Conservation (phyloP, 306 rosid genomes). For the Quercus agrifolia region DNA sequence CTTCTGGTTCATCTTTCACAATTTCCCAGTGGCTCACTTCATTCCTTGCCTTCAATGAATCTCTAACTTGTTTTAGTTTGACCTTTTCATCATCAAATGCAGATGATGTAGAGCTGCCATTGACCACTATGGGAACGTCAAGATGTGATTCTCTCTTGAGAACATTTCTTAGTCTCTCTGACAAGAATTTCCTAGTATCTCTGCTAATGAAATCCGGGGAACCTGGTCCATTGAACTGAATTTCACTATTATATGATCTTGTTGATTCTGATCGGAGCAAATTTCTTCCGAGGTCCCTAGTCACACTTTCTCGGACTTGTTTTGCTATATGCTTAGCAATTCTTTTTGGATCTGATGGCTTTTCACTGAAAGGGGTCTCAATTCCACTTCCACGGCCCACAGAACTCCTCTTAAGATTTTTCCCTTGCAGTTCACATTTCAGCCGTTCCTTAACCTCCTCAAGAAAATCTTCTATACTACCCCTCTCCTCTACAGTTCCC, state of each 20-base stretch:
- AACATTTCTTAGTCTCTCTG: slow-evolving; percentile 63
- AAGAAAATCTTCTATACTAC: slow-evolving; percentile 83
- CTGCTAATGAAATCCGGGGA: slow-evolving; percentile 63
- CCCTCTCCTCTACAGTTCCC: slow-evolving; percentile 51
- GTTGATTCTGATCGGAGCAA: slow-evolving; percentile 67
- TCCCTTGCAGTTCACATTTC: slow-evolving; percentile 76
- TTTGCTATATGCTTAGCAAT: slow-evolving; percentile 73
- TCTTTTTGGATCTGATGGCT: slow-evolving; percentile 67
- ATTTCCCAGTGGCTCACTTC: slow-evolving; percentile 38
- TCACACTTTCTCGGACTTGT: slow-evolving; percentile 69
- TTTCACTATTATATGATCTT: slow-evolving; percentile 63
- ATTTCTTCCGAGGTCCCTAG: slow-evolving; percentile 56
- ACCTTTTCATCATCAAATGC: slow-evolving; percentile 41
- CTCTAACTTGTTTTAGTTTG: slow-evolving; percentile 32
- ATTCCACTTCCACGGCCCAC: slow-evolving; percentile 79
- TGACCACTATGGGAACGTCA: slow-evolving; percentile 27
- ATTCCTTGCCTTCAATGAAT: slow-evolving; percentile 26
- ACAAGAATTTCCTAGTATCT: slow-evolving; percentile 66
- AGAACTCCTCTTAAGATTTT: slow-evolving; percentile 47
- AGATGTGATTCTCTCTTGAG: slow-evolving; percentile 42
- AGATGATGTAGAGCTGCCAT: slow-evolving; percentile 43
- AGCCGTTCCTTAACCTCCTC: slow-evolving; percentile 89
- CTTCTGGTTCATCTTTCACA: slow-evolving; percentile 44
- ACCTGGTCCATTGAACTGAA: slow-evolving; percentile 48
- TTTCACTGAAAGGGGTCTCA: slow-evolving; percentile 73